phyloP scores from a whole-genome alignment of 2,329 filamentous ascomycete species.

The Cladophialophora bantiana region DNA sequence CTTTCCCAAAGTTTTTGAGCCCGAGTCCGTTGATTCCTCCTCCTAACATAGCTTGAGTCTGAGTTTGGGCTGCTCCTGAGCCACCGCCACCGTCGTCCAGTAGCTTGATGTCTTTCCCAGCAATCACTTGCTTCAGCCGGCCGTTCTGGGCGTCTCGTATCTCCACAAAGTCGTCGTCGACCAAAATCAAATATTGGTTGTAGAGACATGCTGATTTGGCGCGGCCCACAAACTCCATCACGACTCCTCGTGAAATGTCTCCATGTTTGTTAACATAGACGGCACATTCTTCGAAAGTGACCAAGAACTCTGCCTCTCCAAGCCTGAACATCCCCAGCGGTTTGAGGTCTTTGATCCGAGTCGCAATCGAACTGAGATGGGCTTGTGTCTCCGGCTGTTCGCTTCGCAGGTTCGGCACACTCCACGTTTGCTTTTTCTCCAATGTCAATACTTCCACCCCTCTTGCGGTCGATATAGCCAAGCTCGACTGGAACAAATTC shows the following conservation, averaged over 20 bases:
- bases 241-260: conserved; percentile 89
- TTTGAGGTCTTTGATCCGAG: conserved; percentile 79
- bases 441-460: conserved; percentile 96
- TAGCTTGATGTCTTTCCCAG: conserved; percentile 86
- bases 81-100: conserved; percentile 82
- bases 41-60: conserved; percentile 48
- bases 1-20: conserved; percentile 45
- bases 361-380: conserved; percentile 83
- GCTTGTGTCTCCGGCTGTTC: conserved; percentile 65
- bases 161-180: conserved; percentile 96
- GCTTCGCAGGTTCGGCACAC: conserved; percentile 77
- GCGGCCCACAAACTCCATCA: conserved; percentile 99
- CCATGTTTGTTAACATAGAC: conserved; percentile 99
- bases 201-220: conserved; percentile 87
- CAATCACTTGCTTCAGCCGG: conserved; percentile 89
- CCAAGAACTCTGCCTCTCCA: conserved; percentile 87
- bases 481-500: conserved; percentile 93
- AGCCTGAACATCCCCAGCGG: conserved; percentile 97
- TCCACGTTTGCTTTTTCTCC: conserved; percentile 96
- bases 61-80: conserved; percentile 55
- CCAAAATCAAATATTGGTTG: conserved; percentile 88
- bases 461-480: conserved; percentile 87
- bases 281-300: conserved; percentile 93
- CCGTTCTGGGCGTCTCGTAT: conserved; percentile 97
- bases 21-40: conserved; percentile 45